Evolutionary conservation across 805 yeast genomes (phyloP), one percentile per base, ranked within the genome.

Genomic region (Schwanniomyces vanrijiae): DNA sequence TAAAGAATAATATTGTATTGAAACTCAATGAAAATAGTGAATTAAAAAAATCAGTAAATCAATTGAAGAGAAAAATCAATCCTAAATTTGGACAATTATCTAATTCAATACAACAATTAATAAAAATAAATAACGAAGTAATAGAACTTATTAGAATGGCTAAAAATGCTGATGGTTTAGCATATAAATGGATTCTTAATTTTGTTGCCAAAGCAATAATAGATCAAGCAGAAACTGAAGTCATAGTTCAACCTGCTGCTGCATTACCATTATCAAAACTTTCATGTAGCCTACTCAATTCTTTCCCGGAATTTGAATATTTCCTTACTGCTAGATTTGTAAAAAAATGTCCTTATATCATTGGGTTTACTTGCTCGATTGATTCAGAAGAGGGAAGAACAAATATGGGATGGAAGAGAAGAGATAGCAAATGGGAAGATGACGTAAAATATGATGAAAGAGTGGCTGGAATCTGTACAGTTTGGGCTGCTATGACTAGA

Each of bases 21-120:
- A 80, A 80, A 8, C 75, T 90, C 26, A 61, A 65, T n/a, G 52
- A 53, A 11, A 74, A 84, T 54, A 76, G 78, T 22, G 78, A 71
- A 25, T 59, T 79, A 31, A 84, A 84, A 55, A 80, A 77, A 41
- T 60, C 64, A n/a, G 75, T 83, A 29, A 75, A 78, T 16, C 75
- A 77, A n/a, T 76, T 82, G 46, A 86, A 85, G 59, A 73, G 97
- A 42, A 82, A 84, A 56, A 81, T 94, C 54, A 89, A 89, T 59
- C 94, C 97, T 5, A 87, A 86, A 60, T 83, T 94, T 54, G 98
- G 99, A 10, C 98, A 94, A 68, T 72, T 94, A 50, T 90, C 97
- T 1, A 84, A 83, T 58, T 83, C 90, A 44, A 66, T 61, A 44
- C 40, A 64, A 2, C 96, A 94, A 60, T 70, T 90, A 37, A 59